Conservation (phyloP, 345 rosid genomes). For the Gynandropsis gynandra region DNA sequence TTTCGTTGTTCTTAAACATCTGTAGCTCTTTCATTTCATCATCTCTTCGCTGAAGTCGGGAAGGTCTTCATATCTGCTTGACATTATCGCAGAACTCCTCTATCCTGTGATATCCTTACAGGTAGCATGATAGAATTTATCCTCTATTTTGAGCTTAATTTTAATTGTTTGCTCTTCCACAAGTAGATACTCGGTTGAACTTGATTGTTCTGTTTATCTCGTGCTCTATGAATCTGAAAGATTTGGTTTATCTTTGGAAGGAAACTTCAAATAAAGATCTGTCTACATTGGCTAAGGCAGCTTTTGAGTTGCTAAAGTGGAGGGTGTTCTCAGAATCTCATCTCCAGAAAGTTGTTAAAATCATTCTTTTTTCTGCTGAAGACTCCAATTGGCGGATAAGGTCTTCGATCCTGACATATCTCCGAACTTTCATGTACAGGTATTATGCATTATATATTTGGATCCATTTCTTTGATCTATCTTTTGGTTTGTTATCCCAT, state of each 20-base stretch:
- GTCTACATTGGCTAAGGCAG: conserved; percentile 90
- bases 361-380: conserved; percentile 61
- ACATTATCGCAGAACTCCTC: conserved; percentile 66
- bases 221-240: conserved; percentile 12
- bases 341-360: conserved; percentile 63
- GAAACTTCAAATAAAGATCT: conserved; percentile 96
- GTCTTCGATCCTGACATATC: conserved; percentile 86
- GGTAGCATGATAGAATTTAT: conserved; percentile 39
- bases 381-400: conserved; percentile 96
- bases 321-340: conserved; percentile 71
- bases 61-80: conserved; percentile 81
- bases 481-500: background rate
- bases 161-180: conserved; percentile 8
- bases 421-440: conserved; percentile 96
- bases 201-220: too few relatives aligned
- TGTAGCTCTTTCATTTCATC: conserved; percentile 82
- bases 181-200: too few relatives aligned
- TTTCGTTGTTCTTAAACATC: conserved; percentile 7
- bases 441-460: conserved; percentile 25
- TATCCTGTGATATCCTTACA: conserved; percentile 86
- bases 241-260: conserved; percentile 34
- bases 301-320: conserved; percentile 93
- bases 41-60: conserved; percentile 86
- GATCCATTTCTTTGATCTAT: background rate
- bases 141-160: background rate